Evolutionary conservation across 176 grass and related monocot species (phyloP).

Genomic region (Typha latifolia): DNA sequence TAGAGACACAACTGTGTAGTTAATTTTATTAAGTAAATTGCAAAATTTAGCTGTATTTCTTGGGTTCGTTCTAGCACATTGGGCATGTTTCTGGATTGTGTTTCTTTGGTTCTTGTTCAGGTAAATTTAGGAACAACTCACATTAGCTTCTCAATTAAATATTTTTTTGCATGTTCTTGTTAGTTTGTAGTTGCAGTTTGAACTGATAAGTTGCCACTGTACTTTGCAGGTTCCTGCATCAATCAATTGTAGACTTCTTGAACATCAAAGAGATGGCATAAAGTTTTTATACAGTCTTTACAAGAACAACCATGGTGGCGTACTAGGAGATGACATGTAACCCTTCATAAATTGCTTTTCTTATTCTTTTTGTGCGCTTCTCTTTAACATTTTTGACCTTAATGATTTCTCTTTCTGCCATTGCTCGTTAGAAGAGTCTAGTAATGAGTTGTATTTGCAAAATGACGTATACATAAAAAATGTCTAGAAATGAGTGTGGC

Average conservation of each 20-base stretch:
- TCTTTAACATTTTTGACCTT: constrained; percentile 4
- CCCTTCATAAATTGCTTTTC: constrained; percentile 16
- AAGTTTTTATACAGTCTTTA: constrained; percentile 85
- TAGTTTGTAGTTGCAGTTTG: not conserved
- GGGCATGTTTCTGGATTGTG: too few species aligned
- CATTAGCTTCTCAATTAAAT: too few species aligned
- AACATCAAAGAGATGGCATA: constrained; percentile 76
- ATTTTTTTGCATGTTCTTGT: not conserved
- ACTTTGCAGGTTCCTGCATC: constrained; percentile 58
- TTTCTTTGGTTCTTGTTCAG: too few species aligned
- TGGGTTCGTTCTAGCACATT: too few species aligned
- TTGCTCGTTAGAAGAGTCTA: not conserved
- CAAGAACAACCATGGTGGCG: constrained; percentile 79
- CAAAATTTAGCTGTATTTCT: too few species aligned
- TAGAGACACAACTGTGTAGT: too few species aligned
- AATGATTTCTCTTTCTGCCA: not conserved
- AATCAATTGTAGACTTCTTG: constrained; percentile 76
- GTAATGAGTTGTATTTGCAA: not conserved
- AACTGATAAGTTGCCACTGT: too few species aligned
- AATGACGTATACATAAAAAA: not conserved
- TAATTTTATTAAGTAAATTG: too few species aligned
- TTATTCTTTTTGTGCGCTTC: constrained; percentile 2
- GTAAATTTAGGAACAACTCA: too few species aligned
- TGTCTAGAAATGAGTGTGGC: not conserved
- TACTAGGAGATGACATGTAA: constrained; percentile 99